A percentile compares a stretch with the other conserved stretches of the same genome.
Conservation (phyloP, 345 rosid genomes). For the Microthlaspi erraticum region DNA sequence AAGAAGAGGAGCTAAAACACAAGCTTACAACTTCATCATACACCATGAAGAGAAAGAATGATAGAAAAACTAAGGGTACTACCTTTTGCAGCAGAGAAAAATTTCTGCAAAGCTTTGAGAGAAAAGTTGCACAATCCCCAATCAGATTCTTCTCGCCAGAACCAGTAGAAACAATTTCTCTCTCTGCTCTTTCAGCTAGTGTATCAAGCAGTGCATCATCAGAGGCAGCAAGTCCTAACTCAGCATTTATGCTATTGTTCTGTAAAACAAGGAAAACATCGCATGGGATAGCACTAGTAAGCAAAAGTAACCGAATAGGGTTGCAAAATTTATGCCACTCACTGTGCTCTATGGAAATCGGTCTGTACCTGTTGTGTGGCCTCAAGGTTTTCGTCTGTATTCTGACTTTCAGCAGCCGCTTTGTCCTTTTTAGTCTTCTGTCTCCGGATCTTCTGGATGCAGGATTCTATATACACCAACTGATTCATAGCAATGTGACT, state of each 20-base stretch:
- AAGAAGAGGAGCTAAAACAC: constrained; percentile 27
- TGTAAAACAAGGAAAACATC: constrained; percentile 44
- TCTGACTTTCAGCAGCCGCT: constrained; percentile 50
- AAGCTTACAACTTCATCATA: constrained; percentile 13
- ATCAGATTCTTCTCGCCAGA: constrained; percentile 68
- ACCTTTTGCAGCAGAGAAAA: constrained; percentile 90
- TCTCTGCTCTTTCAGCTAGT: constrained; percentile 87
- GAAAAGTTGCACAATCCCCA: constrained; percentile 80
- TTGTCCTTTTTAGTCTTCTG: constrained; percentile 72
- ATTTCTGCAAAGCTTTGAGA: constrained; percentile 89
- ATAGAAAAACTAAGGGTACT: constrained; percentile 25
- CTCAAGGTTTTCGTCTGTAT: constrained; percentile 40
- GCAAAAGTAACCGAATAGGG: background rate
- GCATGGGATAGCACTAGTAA: constrained; percentile 11
- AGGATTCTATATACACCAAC: constrained; percentile 88
- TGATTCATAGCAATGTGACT: constrained; percentile 98
- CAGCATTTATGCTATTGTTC: constrained; percentile 85
- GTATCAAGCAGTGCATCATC: constrained; percentile 87
- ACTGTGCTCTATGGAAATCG: constrained; percentile 1
- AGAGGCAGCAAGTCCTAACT: constrained; percentile 93
- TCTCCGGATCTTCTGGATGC: constrained; percentile 78
- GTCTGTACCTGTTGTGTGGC: constrained; percentile 38
- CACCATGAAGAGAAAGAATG: constrained; percentile 4
- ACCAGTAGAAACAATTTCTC: constrained; percentile 80
- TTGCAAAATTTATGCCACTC: constrained; percentile 17